Conservation (phyloP, 2,329 filamentous ascomycete genomes). For the Fusarium sp. region DNA sequence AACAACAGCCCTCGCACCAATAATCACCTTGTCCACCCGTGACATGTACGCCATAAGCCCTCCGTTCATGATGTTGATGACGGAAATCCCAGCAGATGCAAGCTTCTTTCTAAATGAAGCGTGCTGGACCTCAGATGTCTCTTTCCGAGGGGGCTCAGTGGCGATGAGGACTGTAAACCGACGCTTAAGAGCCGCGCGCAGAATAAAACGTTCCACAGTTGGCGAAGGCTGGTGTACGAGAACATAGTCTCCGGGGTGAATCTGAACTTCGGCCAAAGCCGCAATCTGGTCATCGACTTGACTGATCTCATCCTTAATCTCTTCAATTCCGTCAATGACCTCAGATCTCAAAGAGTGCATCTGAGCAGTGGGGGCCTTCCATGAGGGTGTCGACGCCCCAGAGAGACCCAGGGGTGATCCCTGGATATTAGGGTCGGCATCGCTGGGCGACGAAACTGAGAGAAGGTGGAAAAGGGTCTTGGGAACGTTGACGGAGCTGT, state of each 20-base stretch:
- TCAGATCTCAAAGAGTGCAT: slow-evolving; percentile 85
- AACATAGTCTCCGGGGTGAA: slow-evolving; percentile 92
- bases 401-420: slow-evolving; percentile 63
- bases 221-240: slow-evolving; percentile 88
- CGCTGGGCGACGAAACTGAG: slow-evolving; percentile 73
- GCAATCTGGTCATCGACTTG: slow-evolving; percentile 95
- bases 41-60: slow-evolving; percentile 95
- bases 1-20: slow-evolving; percentile 88
- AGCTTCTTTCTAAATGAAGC: slow-evolving; percentile 81
- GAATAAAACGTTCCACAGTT: slow-evolving; percentile 89
- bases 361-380: slow-evolving; percentile 56
- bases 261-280: slow-evolving; percentile 87
- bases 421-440: slow-evolving; percentile 49
- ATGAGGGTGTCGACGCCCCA: slow-evolving; percentile 63
- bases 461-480: slow-evolving; percentile 92
- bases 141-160: slow-evolving; percentile 66
- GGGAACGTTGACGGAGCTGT: slow-evolving; percentile 73
- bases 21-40: slow-evolving; percentile 92
- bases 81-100: slow-evolving; percentile 79
- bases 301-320: slow-evolving; percentile 95
- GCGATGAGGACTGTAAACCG: slow-evolving; percentile 92
- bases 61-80: slow-evolving; percentile 86
- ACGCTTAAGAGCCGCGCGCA: slow-evolving; percentile 87
- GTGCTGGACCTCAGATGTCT: slow-evolving; percentile 55
- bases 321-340: slow-evolving; percentile 92